phyloP scores from a whole-genome alignment of 805 yeast genomes.

The Yarrowia deformans region DNA sequence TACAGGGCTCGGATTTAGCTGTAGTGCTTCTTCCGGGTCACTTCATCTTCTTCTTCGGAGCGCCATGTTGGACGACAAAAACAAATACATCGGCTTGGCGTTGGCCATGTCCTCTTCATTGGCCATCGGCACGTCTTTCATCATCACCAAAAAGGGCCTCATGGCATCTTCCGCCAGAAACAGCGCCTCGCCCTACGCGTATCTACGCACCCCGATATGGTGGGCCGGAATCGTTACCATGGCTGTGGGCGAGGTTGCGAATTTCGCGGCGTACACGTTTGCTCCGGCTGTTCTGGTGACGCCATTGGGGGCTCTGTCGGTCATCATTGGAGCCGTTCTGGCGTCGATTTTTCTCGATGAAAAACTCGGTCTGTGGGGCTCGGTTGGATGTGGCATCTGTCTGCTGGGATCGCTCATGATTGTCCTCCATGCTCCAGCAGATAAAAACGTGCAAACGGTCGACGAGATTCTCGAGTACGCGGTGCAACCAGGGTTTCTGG shows the following conservation, averaged over 20 bases:
- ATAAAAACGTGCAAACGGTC: conserved; percentile 84
- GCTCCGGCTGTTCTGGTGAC: conserved; percentile 94
- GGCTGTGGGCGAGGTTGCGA: conserved; percentile 92
- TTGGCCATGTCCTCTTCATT: conserved; percentile 87
- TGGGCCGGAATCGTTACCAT: conserved; percentile 89
- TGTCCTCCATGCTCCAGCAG: conserved; percentile 93
- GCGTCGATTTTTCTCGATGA: conserved; percentile 86
- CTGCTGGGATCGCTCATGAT: conserved; percentile 86
- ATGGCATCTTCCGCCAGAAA: conserved; percentile 56
- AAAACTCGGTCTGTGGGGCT: conserved; percentile 85
- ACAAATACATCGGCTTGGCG: conserved; percentile 87
- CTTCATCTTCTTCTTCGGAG: not conserved
- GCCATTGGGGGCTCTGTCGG: conserved; percentile 89
- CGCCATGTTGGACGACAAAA: conserved; percentile 55
- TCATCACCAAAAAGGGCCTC: conserved; percentile 86
- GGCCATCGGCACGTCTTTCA: conserved; percentile 90
- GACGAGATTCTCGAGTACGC: conserved; percentile 87
- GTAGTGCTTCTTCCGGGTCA: not conserved
- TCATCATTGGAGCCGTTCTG: conserved; percentile 87
- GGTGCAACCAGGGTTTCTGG: conserved; percentile 71
- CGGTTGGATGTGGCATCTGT: conserved; percentile 92
- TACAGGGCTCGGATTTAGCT: not conserved
- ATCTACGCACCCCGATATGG: conserved; percentile 86
- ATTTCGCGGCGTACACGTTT: conserved; percentile 93
- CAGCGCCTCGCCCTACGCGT: conserved; percentile 74